Evolutionary conservation across 129 eudicot species (phyloP).

Genomic region (Centella asiatica): DNA sequence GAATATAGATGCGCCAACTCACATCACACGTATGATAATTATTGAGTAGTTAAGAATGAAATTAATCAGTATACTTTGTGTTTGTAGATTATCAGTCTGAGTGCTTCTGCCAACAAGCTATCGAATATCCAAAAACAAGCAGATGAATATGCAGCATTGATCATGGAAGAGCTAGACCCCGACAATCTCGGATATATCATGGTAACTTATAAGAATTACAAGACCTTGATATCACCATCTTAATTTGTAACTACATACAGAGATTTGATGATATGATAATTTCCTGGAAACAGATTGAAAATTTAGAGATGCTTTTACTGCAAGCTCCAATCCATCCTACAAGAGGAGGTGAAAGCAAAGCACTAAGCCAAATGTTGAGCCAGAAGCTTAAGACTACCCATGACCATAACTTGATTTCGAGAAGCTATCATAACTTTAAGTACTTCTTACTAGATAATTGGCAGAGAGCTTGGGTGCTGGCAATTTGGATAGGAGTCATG

Average conservation of each 20-base stretch:
- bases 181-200: slow-evolving; percentile 53
- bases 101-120: slow-evolving; percentile 77
- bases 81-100: slow-evolving; percentile 52
- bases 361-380: slow-evolving; percentile 55
- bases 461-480: slow-evolving; percentile 80
- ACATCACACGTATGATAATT: neutral
- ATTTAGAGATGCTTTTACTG: slow-evolving; percentile 63
- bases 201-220: slow-evolving; percentile 24
- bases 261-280: neutral
- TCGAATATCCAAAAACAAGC: slow-evolving; percentile 68
- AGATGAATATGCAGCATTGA: slow-evolving; percentile 61
- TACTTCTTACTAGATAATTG: slow-evolving; percentile 72
- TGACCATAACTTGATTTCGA: slow-evolving; percentile 23
- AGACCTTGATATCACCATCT: neutral
- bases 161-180: slow-evolving; percentile 75
- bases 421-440: slow-evolving; percentile 38
- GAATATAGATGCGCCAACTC: neutral
- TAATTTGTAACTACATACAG: neutral
- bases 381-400: slow-evolving; percentile 50
- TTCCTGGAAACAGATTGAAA: slow-evolving; percentile 43
- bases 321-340: slow-evolving; percentile 58
- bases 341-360: slow-evolving; percentile 49
- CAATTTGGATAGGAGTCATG: slow-evolving; percentile 63
- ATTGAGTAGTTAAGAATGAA: neutral
- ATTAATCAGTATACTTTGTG: slow-evolving; percentile 9